phyloP scores from a whole-genome alignment of 2,329 filamentous ascomycete species.

The Knufia fluminis region DNA sequence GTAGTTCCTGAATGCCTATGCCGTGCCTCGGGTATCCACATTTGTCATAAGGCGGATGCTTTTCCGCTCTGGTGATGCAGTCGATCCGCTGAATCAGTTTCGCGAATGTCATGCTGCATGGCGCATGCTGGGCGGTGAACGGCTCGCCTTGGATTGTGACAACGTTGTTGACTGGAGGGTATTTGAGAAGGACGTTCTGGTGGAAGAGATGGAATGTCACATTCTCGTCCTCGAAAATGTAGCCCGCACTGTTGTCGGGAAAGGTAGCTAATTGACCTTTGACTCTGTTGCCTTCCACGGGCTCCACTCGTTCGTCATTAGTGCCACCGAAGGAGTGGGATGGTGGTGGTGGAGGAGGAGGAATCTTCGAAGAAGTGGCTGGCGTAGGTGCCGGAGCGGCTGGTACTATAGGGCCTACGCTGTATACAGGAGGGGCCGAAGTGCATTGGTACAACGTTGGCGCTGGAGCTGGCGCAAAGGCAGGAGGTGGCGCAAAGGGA shows the following conservation, averaged over 20 bases:
- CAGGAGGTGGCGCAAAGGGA: background rate
- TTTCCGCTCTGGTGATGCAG: slow-evolving; percentile 37
- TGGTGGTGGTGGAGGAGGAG: slow-evolving; percentile 11
- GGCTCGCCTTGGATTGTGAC: slow-evolving; percentile 27
- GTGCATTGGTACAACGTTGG: background rate
- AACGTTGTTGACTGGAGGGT: slow-evolving; percentile 7
- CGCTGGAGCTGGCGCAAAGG: background rate
- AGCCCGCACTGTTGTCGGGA: slow-evolving; percentile 13
- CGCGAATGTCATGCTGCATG: slow-evolving; percentile 43
- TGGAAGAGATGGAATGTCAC: slow-evolving; percentile 33
- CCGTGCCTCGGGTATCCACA: slow-evolving; percentile 21
- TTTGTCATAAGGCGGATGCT: slow-evolving; percentile 3
- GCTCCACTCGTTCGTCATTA: slow-evolving; percentile 14
- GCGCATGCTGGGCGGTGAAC: slow-evolving; percentile 46
- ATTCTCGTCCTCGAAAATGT: slow-evolving; percentile 14
- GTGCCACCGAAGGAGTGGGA: slow-evolving; percentile 13
- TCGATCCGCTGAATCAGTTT: slow-evolving; percentile 53
- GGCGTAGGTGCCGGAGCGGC: slow-evolving; percentile 8
- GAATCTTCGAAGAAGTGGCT: slow-evolving; percentile 5
- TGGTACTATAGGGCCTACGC: slow-evolving; percentile 11
- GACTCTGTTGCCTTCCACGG: slow-evolving; percentile 20
- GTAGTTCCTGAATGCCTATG: slow-evolving; percentile 48
- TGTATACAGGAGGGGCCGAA: slow-evolving; percentile 2
- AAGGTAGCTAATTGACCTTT: slow-evolving; percentile 17
- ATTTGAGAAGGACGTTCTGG: slow-evolving; percentile 17